Evolutionary conservation across 78 protist species (phyloP), one percentile per base, ranked within the genome.

Genomic region (Dictyostelium intermedium): DNA sequence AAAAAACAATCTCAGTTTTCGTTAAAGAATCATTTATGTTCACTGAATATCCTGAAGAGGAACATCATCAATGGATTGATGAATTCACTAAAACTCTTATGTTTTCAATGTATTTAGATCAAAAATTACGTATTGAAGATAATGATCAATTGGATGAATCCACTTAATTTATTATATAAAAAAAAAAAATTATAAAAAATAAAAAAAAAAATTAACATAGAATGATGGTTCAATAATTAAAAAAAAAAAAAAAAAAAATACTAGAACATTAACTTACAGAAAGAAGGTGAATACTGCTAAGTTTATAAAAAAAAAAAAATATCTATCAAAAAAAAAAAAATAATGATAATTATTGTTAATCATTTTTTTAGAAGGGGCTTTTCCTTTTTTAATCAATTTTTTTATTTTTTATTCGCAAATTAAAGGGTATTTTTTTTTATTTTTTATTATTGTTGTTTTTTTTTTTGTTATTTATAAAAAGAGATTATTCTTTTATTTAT

Each of bases 51-150:
- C 56, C 70, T 3, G 79, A 41, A 16, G 50, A 11, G 10, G 72
- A 66, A 4, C 60, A 86, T 13, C 43, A 72, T 34, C n/a, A 37
- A 30, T 89, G 94, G 94, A 89, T 89, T 20, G 37, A 13, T 34
- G 47, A 69, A 16, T 89, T 89, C 56, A 41, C 73, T 43, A 32
- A 23, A 10, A 89, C 94, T 11, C 50, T 63, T 20, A 89, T 80
- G 69, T 89, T 89, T 25, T 80, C 85, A 6, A 85, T 89, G 23
- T 89, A 34, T 80, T 63, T 61, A 69, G 94, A 89, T 47, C 73
- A 89, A 70, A 78, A 66, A 66, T 35, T 89, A 47, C 39, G 94
- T 32, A 14, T 16, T 20, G 41, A 27, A 30, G 94, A 89, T 80
- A 83, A 83, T 80, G 94, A 89, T 23, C 79, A 72, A 32, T 72